Conservation (phyloP, 2,329 filamentous ascomycete genomes). For the Scortechinia acanthostroma region DNA sequence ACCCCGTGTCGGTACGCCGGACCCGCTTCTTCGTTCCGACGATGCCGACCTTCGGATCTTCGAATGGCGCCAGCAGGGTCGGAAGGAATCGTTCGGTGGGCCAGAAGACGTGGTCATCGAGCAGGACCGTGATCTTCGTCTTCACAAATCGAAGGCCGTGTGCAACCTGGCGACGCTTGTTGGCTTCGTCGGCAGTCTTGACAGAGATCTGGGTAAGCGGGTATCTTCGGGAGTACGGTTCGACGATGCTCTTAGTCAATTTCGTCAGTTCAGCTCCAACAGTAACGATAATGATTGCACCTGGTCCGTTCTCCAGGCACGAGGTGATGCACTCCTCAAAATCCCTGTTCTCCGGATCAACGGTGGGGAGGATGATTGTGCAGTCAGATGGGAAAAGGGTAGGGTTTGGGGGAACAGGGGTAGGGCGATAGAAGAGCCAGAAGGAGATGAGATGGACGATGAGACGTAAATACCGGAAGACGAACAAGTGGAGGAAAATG, state of each 20-base stretch:
- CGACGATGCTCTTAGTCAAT: slow-evolving; percentile 8
- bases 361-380: slow-evolving; percentile 42
- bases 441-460: slow-evolving; percentile 30
- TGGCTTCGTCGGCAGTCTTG: slow-evolving; percentile 19
- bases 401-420: slow-evolving; percentile 13
- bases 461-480: slow-evolving; percentile 36
- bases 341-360: slow-evolving; percentile 28
- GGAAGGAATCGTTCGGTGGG: slow-evolving; percentile 25
- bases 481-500: slow-evolving; percentile 20
- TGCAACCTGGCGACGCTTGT: slow-evolving; percentile 39
- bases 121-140: slow-evolving; percentile 32
- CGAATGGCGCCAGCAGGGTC: slow-evolving; percentile 31
- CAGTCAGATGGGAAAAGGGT: slow-evolving; percentile 26
- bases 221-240: slow-evolving; percentile 5
- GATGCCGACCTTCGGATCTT: slow-evolving; percentile 36
- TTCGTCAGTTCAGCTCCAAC: slow-evolving; percentile 20
- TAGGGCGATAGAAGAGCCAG: slow-evolving; percentile 25
- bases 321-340: slow-evolving; percentile 32
- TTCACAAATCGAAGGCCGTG: slow-evolving; percentile 23
- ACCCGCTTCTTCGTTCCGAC: slow-evolving; percentile 50
- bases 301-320: slow-evolving; percentile 27
- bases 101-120: slow-evolving; percentile 48
- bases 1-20: slow-evolving; percentile 21
- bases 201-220: slow-evolving; percentile 17
- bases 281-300: slow-evolving; percentile 32